Conservation (phyloP, 1,284 basidiomycete species). For the Pseudozyma thailandica region DNA sequence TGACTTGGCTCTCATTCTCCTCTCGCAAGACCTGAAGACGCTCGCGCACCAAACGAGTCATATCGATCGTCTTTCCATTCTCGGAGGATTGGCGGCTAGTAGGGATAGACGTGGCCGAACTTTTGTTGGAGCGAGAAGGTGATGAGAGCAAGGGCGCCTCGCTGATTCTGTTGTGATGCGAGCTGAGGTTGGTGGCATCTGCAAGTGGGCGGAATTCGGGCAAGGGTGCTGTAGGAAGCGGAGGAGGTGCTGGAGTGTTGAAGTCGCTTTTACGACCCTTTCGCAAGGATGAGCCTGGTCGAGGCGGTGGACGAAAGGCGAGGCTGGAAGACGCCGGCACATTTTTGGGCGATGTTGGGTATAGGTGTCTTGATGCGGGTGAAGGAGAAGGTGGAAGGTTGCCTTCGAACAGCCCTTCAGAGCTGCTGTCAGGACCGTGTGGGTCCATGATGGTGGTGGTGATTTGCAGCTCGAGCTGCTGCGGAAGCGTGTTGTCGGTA, state of each 20-base stretch:
- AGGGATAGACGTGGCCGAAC: slow-evolving; percentile 1
- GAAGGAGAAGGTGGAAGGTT: slow-evolving; percentile 45
- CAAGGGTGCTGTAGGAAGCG: slow-evolving; percentile 35
- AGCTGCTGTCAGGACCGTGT: slow-evolving; percentile 38
- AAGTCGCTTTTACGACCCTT: slow-evolving; percentile 53
- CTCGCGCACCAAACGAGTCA: slow-evolving; percentile 37
- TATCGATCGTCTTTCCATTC: slow-evolving; percentile 31
- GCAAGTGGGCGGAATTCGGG: slow-evolving; percentile 28
- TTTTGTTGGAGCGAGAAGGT: slow-evolving; percentile 12
- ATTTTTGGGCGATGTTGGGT: slow-evolving; percentile 46
- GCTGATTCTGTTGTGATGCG: slow-evolving; percentile 19
- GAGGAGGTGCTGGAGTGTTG: slow-evolving; percentile 47
- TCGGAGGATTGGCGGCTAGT: slow-evolving; percentile 22
- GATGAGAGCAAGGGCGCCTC: slow-evolving; percentile 21
- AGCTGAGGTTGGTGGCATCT: slow-evolving; percentile 37
- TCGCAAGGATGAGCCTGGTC: slow-evolving; percentile 50
- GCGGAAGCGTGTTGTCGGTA: neutral
- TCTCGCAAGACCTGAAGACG: slow-evolving; percentile 46
- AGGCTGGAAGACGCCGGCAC: slow-evolving; percentile 35
- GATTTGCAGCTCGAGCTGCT: slow-evolving; percentile 19
- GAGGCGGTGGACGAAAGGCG: slow-evolving; percentile 47
- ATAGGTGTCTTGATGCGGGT: slow-evolving; percentile 31
- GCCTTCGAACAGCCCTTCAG: slow-evolving; percentile 48
- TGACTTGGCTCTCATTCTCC: slow-evolving; percentile 54
- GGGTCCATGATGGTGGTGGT: slow-evolving; percentile 27